Base-by-base conservation (phyloP, 2,329 filamentous ascomycete genomes). In the Pseudogymnoascus sp. region DNA sequence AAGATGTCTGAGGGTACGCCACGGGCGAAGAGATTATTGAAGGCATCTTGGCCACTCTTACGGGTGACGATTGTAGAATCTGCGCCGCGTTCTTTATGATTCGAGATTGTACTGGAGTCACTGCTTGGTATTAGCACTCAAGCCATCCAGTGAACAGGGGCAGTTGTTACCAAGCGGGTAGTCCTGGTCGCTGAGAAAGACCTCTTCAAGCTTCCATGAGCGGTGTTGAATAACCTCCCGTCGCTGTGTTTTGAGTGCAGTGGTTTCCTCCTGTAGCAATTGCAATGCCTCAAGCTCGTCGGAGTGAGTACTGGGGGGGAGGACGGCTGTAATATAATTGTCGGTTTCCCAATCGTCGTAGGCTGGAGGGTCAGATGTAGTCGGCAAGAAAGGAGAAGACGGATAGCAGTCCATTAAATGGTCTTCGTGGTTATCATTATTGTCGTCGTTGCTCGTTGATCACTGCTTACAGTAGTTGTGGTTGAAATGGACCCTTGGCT, bases 11-110 rank as follows among this genome's bases (percentile, higher is more conserved):
- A 8, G 69, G 68, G 50, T 71, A 71, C 57, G 76, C 69, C 18
- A 85, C 72, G 2, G 85, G 81, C 12, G 85, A 86, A 6, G 85
- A 86, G 38, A 54, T 28, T 54, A 81, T 77, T 37, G 80, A 77
- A 25, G 82, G 74, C 84, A 88, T 88, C 43, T 67, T 76, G 62
- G 43, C 43, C 2, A 63, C 28, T 22, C 16, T 62, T 38, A 65
- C 64, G 38, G 77, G 75, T 28, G 77, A 79, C 1, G 75, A 77
- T 57, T 60, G 64, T 62, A 61, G 66, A 64, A 62, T 68, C 11
- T 61, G 47, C 14, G 58, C 41, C 25, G 20, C 59, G 35, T 35
- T 38, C 32, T 18, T 62, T 25, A 7, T 37, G 25, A 20, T 60
- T 62, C 60, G 62, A 7, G 66, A 61, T 61, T 63, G 63, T 18